phyloP scores from a whole-genome alignment of 1,139 yeast species.

The Groenewaldozyma auringiensis region DNA sequence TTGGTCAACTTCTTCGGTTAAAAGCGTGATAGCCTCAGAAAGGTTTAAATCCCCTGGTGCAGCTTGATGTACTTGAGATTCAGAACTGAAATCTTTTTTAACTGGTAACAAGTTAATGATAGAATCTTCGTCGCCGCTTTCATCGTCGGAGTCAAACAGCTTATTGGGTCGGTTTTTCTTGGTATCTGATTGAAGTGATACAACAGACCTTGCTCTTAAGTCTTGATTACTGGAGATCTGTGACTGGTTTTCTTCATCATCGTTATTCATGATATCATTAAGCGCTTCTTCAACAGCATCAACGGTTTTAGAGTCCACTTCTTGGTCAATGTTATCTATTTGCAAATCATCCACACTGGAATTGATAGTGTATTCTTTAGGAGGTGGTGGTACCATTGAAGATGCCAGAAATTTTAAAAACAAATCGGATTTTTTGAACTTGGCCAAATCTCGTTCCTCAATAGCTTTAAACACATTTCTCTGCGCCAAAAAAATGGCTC shows the following conservation, averaged over 20 bases:
- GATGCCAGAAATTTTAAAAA: slow-evolving; percentile 41
- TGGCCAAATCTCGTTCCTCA: slow-evolving; percentile 45
- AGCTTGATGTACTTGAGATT: slow-evolving; percentile 33
- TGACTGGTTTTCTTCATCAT: not conserved
- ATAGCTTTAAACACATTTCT: slow-evolving; percentile 42
- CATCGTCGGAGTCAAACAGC: slow-evolving; percentile 17
- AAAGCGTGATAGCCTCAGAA: slow-evolving; percentile 54
- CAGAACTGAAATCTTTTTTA: slow-evolving; percentile 7
- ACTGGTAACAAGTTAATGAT: not conserved
- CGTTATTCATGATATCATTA: slow-evolving; percentile 45
- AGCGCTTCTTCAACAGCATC: slow-evolving; percentile 65
- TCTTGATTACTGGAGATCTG: not conserved
- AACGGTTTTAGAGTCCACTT: slow-evolving; percentile 12
- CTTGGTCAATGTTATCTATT: slow-evolving; percentile 20
- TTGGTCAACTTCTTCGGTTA: slow-evolving; percentile 52
- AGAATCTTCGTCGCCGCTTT: slow-evolving; percentile 8
- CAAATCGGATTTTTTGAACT: slow-evolving; percentile 47
- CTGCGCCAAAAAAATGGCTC: slow-evolving; percentile 51
- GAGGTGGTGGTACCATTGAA: slow-evolving; percentile 6
- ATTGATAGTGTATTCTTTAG: slow-evolving; percentile 1
- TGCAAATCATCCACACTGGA: slow-evolving; percentile 24
- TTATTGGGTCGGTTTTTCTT: not conserved
- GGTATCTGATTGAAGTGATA: not conserved
- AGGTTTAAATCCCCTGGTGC: slow-evolving; percentile 65
- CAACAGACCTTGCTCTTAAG: not conserved